A percentile compares a stretch with the other conserved stretches of the same genome.
Conservation (phyloP, 192 early-diverging fungal species). For the Mortierella antarctica region DNA sequence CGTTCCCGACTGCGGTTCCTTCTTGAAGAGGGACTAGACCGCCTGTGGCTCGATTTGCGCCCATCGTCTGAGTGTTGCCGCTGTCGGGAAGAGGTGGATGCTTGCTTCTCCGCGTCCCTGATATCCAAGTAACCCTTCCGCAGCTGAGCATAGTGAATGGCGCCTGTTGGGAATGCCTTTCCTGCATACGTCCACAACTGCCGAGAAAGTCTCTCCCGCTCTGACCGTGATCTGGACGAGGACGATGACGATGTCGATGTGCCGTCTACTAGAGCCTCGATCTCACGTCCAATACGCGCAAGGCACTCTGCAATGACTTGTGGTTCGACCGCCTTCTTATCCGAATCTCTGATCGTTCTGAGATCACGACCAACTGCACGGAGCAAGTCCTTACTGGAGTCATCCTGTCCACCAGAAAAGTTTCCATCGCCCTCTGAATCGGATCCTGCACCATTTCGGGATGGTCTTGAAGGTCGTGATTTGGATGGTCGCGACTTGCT, state of each 20-base stretch:
- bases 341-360: conserved; percentile 44
- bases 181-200: conserved; percentile 66
- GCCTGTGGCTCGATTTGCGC: conserved; percentile 73
- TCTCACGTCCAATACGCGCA: conserved; percentile 65
- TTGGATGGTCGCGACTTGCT: conserved; percentile 28
- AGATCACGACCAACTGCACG: conserved; percentile 38
- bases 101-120: conserved; percentile 33
- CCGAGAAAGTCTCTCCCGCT: conserved; percentile 59
- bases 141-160: conserved; percentile 57
- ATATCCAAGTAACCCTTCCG: conserved; percentile 53
- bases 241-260: conserved; percentile 13
- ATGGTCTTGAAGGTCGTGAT: conserved; percentile 11
- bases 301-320: conserved; percentile 66
- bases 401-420: conserved; percentile 21
- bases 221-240: conserved; percentile 55
- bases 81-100: conserved; percentile 43
- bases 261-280: conserved; percentile 53
- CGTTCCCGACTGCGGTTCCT: conserved; percentile 65
- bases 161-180: conserved; percentile 64
- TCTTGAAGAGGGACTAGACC: conserved; percentile 64
- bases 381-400: conserved; percentile 38
- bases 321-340: conserved; percentile 46
- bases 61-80: conserved; percentile 76
- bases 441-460: conserved; percentile 16
- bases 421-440: conserved; percentile 17